phyloP scores from a whole-genome alignment of 352 stramenopile species.

The Globisporangium uncinulatum region DNA sequence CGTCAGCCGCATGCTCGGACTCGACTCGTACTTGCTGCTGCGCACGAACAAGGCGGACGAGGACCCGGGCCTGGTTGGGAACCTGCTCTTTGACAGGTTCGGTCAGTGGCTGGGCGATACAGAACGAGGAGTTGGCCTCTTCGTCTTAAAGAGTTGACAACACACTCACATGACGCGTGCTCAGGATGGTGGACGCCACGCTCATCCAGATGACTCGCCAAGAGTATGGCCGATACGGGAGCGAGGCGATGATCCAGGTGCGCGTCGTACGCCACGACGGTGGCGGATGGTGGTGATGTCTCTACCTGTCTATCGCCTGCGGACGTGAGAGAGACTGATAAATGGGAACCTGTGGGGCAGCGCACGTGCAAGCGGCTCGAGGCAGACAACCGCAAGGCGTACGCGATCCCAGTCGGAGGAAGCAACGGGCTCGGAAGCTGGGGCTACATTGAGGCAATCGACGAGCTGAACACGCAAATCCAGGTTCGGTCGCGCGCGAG shows the following conservation, averaged over 20 bases:
- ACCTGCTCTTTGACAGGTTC: constrained; percentile 71
- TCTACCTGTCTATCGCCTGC: neutral
- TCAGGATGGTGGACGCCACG: constrained; percentile 62
- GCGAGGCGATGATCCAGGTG: constrained; percentile 79
- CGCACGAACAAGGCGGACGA: constrained; percentile 72
- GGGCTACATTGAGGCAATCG: constrained; percentile 91
- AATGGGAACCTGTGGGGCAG: constrained; percentile 6
- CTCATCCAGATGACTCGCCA: constrained; percentile 78
- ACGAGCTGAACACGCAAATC: constrained; percentile 84
- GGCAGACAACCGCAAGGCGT: constrained; percentile 53
- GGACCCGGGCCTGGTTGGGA: constrained; percentile 63
- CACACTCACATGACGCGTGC: neutral
- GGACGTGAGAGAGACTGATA: neutral
- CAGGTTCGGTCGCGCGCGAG: constrained; percentile 15
- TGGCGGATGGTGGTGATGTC: no score
- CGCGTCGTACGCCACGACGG: neutral
- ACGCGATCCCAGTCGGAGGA: constrained; percentile 82
- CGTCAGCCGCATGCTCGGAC: constrained; percentile 82
- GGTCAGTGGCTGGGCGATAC: constrained; percentile 45
- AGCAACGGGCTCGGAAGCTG: constrained; percentile 92
- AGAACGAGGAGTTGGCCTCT: no score
- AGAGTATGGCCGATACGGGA: constrained; percentile 75
- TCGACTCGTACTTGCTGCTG: constrained; percentile 91
- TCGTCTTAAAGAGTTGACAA: neutral
- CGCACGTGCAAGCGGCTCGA: constrained; percentile 60